Base-by-base conservation (phyloP, 768 basidiomycete species). In the Macrolepiota dolichaula region DNA sequence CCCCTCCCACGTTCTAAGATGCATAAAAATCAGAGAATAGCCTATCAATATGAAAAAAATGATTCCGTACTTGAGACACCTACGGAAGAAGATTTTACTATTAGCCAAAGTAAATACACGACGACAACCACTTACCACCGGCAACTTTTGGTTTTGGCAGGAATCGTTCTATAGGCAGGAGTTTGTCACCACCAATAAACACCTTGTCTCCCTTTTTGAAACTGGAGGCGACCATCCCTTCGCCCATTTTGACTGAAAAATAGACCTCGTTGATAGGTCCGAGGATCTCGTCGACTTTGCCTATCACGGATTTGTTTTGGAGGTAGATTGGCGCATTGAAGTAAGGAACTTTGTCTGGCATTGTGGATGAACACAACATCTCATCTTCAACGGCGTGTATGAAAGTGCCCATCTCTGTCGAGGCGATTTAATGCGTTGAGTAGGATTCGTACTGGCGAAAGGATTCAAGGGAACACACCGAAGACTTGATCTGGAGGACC, bases 301-400 rank as follows among this genome's bases (percentile, higher is more conserved):
- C 96, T 63, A 98, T 94, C 65, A 86, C 81, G 10, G 94, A 92
- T 77, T 97, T 98, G 75, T 98, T 97, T 80, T 93, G 88, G 55
- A 98, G 84, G 74, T 96, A 98, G 71, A 98, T 94, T 52, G 96
- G 96, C 0, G 96, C 96, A 73, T 99, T 99, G 85, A 99, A 99
- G 75, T 95, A 96, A 0, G 97, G 97, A 27, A 99, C 94, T 79
- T 92, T 96, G 75, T 96, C 88, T 2, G 88, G 76, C 71, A 93
- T 82, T 19, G 85, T 75, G 3, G 95, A 94, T 6, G 87, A 81
- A 73, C 97, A 99, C 54, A 99, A 82, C 96, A 99, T 98, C 72
- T 99, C 96, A 62, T 93, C 94, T 76, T 99, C 96, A 42, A 98
- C 96, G 13, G 96, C 91, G 72, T 98, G 97, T 35, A 94, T 71